Evolutionary conservation across 2,329 filamentous ascomycete species (phyloP).

Genomic region (Exophiala oligosperma): DNA sequence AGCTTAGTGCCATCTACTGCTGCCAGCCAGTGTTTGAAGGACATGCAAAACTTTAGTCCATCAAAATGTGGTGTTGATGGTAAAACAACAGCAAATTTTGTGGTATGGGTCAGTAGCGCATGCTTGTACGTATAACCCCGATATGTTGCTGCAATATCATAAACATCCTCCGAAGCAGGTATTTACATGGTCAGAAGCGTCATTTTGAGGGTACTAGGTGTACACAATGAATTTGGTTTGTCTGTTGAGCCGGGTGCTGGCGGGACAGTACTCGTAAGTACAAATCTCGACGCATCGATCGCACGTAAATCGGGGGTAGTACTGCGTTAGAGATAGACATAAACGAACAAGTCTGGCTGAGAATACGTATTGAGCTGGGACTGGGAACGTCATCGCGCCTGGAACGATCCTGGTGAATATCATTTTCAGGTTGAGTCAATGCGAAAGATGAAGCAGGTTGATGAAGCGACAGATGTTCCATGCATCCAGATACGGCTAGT

Average conservation of each 20-base stretch:
- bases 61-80: neutral
- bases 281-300: no score
- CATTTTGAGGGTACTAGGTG: no score
- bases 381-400: neutral
- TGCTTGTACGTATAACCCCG: no score
- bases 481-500: neutral
- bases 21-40: neutral
- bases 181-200: no score
- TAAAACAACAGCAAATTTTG: no score
- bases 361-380: neutral
- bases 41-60: neutral
- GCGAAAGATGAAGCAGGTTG: neutral
- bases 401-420: neutral
- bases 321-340: neutral
- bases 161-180: no score
- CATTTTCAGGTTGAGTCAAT: neutral
- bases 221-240: no score
- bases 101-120: no score
- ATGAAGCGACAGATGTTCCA: neutral
- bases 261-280: no score
- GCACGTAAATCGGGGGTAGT: neutral
- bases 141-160: no score
- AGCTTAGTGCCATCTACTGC: no score
- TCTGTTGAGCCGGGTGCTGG: no score
- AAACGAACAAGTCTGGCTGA: neutral